Evolutionary conservation across 441 rosid genomes (phyloP).

Genomic region (Rhodomyrtus psidioides): DNA sequence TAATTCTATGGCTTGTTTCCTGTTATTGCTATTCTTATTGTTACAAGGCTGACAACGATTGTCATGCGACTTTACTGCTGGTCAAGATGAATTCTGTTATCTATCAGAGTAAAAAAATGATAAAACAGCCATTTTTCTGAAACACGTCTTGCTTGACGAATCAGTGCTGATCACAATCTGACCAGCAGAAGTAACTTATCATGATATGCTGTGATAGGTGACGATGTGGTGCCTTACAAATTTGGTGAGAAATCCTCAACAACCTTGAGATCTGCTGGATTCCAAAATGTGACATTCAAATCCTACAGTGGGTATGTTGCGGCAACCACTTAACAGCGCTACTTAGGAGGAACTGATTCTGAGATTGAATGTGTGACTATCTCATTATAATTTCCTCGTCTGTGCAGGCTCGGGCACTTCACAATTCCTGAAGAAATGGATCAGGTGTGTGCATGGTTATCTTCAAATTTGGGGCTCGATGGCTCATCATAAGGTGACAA

Average conservation of each 20-base stretch:
- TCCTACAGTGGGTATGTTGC: conserved; percentile 53
- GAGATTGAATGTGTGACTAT: background rate
- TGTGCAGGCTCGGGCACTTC: conserved; percentile 75
- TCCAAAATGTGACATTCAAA: conserved; percentile 59
- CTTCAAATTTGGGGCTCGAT: conserved; percentile 59
- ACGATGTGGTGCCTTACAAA: conserved; percentile 79
- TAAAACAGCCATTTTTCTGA: background rate
- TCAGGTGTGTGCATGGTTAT: conserved; percentile 69
- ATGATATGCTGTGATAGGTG: conserved; percentile 35
- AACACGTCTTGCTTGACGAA: background rate
- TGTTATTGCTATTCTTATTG: background rate
- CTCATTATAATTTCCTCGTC: background rate
- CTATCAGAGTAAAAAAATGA: background rate
- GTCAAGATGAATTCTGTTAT: background rate
- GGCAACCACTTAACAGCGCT: background rate
- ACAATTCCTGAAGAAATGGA: conserved; percentile 88
- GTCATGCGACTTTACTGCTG: background rate
- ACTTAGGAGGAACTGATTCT: background rate
- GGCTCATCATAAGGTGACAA: conserved; percentile 12
- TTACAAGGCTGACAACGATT: background rate
- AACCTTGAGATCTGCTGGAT: conserved; percentile 50
- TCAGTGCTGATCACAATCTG: background rate
- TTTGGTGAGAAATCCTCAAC: conserved; percentile 84
- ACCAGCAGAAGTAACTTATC: background rate
- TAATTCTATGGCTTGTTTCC: background rate